These are phyloP conservation scores for Mycena floridula DNA, from an alignment of 768 basidiomycete species.

Conservation along the genomic window DNA sequence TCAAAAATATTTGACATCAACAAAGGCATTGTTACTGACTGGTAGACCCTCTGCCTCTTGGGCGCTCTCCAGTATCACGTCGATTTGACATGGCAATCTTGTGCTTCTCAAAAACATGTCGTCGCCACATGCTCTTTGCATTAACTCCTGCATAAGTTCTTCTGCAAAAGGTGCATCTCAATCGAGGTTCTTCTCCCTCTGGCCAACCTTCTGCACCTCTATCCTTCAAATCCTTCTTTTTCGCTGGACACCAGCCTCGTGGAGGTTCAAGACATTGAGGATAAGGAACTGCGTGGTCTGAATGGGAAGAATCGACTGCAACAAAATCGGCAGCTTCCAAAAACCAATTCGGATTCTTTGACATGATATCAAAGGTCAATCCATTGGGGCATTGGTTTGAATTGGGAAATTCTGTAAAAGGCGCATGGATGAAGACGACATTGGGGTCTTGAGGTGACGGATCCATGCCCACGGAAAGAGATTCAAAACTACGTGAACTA, in stretches of 20 bases:
- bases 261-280: slow-evolving; percentile 77
- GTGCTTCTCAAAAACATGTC: slow-evolving; percentile 86
- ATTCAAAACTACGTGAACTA: neutral
- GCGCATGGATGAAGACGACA: slow-evolving; percentile 68
- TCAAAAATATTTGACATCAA: slow-evolving; percentile 3
- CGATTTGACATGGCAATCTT: slow-evolving; percentile 88
- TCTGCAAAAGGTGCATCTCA: slow-evolving; percentile 81
- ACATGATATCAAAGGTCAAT: slow-evolving; percentile 63
- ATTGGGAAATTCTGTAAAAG: slow-evolving; percentile 63
- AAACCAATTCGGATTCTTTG: slow-evolving; percentile 79
- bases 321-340: slow-evolving; percentile 64
- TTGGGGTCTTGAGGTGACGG: slow-evolving; percentile 61
- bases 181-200: slow-evolving; percentile 72
- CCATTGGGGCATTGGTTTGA: slow-evolving; percentile 58
- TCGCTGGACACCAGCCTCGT: slow-evolving; percentile 82
- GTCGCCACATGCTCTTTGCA: slow-evolving; percentile 88
- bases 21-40: slow-evolving; percentile 38
- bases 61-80: slow-evolving; percentile 61
- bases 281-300: slow-evolving; percentile 59
- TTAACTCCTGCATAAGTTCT: slow-evolving; percentile 83
- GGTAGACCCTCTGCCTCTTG: slow-evolving; percentile 56
- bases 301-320: slow-evolving; percentile 36
- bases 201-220: slow-evolving; percentile 68
- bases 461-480: slow-evolving; percentile 49
- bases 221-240: slow-evolving; percentile 72